Base-by-base conservation (phyloP, 2,329 filamentous ascomycete species). In the Zasmidium cellare region DNA sequence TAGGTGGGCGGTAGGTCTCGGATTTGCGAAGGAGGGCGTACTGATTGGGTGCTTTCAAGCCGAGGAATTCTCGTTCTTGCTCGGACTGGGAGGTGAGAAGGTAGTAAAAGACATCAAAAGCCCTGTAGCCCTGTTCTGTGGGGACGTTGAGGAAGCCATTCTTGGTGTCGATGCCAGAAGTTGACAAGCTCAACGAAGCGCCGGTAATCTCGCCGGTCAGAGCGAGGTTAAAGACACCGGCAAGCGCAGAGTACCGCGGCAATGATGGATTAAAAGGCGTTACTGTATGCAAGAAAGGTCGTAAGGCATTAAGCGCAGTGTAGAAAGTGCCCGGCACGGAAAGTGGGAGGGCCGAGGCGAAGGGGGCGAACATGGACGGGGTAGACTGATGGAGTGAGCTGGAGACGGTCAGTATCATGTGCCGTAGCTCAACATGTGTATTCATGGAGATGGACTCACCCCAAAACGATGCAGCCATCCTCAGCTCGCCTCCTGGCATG, bases 71-170 rank as follows among this genome's bases (percentile, higher is more conserved):
- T 56, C 91, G 83, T 76, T 99, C 94, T 1, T 69, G 91, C 88
- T 3, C 89, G 86, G 1, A 91, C 94, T 66, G 64, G 0, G 94
- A 96, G 0, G 92, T 96, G 45, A 97, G 82, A 0, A 99, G 85
- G 69, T 97, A 97, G 77, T 99, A 97, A 72, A 99, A 97, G 51
- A 96, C 94, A 71, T 99, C 93, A 67, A 99, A 99, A 2, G 93
- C 94, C 62, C 94, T 87, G 74, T 91, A 91, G 12, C 94, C 94
- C 6, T 86, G 71, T 70, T 96, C 87, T 0, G 86, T 75, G 0
- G 94, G 90, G 16, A 99, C 85, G 56, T 89, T 86, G 16, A 97
- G 79, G 11, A 99, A 80, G 45, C 93, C 94, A 61, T 86, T 86
- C 19, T 82, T 77, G 0, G 92, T 94, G 71, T 99, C 90, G 59